Base-by-base conservation (phyloP, 2,329 filamentous ascomycete genomes). In the Trichoderma cornu-damae region DNA sequence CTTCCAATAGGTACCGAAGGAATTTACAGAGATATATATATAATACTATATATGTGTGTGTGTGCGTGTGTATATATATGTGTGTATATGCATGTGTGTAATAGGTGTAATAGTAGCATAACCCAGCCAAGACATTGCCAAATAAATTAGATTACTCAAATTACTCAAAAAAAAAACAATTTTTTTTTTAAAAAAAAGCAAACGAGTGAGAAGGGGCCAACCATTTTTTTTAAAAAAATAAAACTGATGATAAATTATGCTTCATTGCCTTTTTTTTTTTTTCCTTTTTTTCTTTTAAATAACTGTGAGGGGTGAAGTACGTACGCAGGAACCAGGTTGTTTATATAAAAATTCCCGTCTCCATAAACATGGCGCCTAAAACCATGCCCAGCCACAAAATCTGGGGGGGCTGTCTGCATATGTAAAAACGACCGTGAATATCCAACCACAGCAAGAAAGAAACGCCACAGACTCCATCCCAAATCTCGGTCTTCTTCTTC, bases 391-490 rank as follows among this genome's bases (percentile, higher is more conserved):
- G 37, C 38, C 26, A 34, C 49, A 42, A 28, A 24, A 16, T 32
- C 26, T 30, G 55, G 37, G 47, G 14, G 6, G 6, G 18, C 24
- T 50, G 20, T 44, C n/a, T 47, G 56, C 24, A 58, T 26, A 34
- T n/a, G 30, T 16, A 38, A 18, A 37, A 54, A 54, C 40, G 51
- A 54, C 51, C 26, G 32, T 46, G 32, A n/a, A 34, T 55, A 50
- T 54, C 58, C 60, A 60, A 59, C 59, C 32, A 53, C 49, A 8
- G 20, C 16, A 55, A 48, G 18, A 55, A 49, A 55, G 60, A 63
- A 60, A 60, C 62, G 61, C 66, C 64, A 46, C 35, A 51, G 59
- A 66, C 66, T 64, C 67, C 67, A 53, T 59, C 61, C 62, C 61
- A 50, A n/a, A 46, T 58, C 47, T 52, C 38, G 9, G 3, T 46